phyloP scores from a whole-genome alignment of 2,329 filamentous ascomycete genomes.

The Aspergillus clavatus region DNA sequence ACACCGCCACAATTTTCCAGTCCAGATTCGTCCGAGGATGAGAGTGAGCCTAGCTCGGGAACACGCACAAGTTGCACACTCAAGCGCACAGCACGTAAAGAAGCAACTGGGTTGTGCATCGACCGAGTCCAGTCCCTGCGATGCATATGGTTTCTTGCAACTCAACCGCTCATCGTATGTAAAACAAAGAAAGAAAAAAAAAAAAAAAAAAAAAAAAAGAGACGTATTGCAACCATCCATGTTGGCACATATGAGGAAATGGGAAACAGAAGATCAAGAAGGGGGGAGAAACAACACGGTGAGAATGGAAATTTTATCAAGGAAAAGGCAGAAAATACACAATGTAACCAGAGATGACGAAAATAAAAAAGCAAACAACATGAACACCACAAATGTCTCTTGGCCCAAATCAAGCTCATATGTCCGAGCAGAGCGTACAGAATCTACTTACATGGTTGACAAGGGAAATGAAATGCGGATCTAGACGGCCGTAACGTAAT shows the following conservation, averaged over 20 bases:
- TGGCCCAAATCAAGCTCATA: slow-evolving; percentile 14
- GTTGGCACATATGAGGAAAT: not conserved
- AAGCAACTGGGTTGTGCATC: slow-evolving; percentile 7
- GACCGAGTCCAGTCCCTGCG: not conserved
- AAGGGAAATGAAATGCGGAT: slow-evolving; percentile 14
- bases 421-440: slow-evolving; percentile 17
- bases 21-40: slow-evolving; percentile 1
- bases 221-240: not conserved
- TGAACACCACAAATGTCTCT: slow-evolving; percentile 10
- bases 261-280: slow-evolving; percentile 4
- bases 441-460: slow-evolving; percentile 20
- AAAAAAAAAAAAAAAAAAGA: slow-evolving; percentile 2
- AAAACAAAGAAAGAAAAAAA: slow-evolving; percentile 5
- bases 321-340: slow-evolving; percentile 4
- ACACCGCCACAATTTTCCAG: not conserved
- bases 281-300: slow-evolving; percentile 4
- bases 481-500: slow-evolving; percentile 17
- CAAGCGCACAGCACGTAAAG: not conserved
- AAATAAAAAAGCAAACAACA: slow-evolving; percentile 5
- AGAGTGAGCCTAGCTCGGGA: slow-evolving; percentile 1
- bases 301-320: slow-evolving; percentile 1
- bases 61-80: not conserved
- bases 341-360: not conserved
- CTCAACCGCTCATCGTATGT: slow-evolving; percentile 14
- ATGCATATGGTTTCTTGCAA: slow-evolving; percentile 1